Evolutionary conservation across 1,284 basidiomycete genomes (phyloP), one percentile per base, ranked within the genome.

Genomic region (Boletus sp.): DNA sequence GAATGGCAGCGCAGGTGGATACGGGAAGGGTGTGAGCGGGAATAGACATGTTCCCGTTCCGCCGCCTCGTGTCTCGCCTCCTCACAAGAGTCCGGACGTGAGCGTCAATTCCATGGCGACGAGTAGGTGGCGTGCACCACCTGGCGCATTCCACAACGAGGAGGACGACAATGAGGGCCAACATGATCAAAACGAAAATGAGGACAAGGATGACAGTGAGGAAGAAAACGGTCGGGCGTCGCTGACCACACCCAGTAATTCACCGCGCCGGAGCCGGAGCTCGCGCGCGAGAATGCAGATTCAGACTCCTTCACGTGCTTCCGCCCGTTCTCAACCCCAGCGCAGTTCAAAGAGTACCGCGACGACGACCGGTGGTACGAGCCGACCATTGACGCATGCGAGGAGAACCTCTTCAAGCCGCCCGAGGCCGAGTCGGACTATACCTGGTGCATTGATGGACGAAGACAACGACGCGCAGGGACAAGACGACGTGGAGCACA

Each of bases 381-480:
- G 10, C 8, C 26, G 34, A 36, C 40, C 23, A 12, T 45, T 34
- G 20, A 39, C 25, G 3, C 58, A 49, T 29, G 50, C 59, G 25
- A 48, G 58, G 22, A 39, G 46, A 45, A 41, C 50, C 7, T 32
- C 30, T 16, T 46, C 54, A 37, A 47, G 44, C 51, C 17, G 47
- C 39, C 46, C 57, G 48, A 62, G 69, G 44, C 51, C 67, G 14
- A 61, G 54, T 40, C 71, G 70, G 48, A 77, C 38, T 9, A 67
- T 85, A 43, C 82, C 82, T 3, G 82, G 82, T 2, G 68, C 72
- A 5, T 65, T 84, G 46, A 72, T 77, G 60, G 72, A 73, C 25
- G 78, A 78, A 5, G 76, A 79, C 19, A 68, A 73, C 1, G 59
- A 62, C 23, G 54, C 53, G 14, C 47, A 49, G 10, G 57, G 19